Evolutionary conservation across 176 grass and related monocot genomes (phyloP), one percentile per base, ranked within the genome.

Genomic region (bread wheat (Triticum aestivum)): DNA sequence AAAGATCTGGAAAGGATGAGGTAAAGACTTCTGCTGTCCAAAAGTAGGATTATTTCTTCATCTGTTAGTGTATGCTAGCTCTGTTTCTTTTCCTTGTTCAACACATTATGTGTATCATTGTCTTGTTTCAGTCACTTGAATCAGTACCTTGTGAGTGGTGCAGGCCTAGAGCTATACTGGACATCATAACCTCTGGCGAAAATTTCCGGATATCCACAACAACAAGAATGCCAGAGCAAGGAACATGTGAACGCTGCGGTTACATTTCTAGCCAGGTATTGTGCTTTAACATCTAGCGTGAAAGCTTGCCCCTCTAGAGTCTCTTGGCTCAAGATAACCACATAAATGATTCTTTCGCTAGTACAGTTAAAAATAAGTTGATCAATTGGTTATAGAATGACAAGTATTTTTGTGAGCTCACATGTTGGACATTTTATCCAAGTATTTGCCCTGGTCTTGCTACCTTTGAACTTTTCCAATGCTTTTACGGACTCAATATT

Each of bases 1-100:
- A 99, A 96, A 90, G 97, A 99, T 94, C 83, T 99, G 87, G 97
- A 96, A 92, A 96, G 92, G 74, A 87, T 99, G 87, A 96, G 94
- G 97, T 96, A 83, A 88, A 54, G 14, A 29, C 54, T 67, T 54
- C 0, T 23, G 6, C 9, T 64, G 7, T 73, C 82, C 17, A 70
- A 62, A 61, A 9, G n/a, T 74, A 49, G 7, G 41, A 39, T 63
- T 30, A 52, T 80, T 84, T 24, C 8, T 11, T 90, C 73, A 72
- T 52, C 54, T 73, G n/a, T 27, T 69, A 37, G 11, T 44, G 27
- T 37, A 54, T 65, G 21, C 69, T 69, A 81, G 23, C 2, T 54
- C 14, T 58, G 14, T 24, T 84, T 74, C 0, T 54, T 54, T 61
- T 4, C 62, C 65, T 67, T 2, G 13, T 71, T 72, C 35, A 39